phyloP scores from a whole-genome alignment of 1,284 basidiomycete genomes.

The Ustilago lituana region DNA sequence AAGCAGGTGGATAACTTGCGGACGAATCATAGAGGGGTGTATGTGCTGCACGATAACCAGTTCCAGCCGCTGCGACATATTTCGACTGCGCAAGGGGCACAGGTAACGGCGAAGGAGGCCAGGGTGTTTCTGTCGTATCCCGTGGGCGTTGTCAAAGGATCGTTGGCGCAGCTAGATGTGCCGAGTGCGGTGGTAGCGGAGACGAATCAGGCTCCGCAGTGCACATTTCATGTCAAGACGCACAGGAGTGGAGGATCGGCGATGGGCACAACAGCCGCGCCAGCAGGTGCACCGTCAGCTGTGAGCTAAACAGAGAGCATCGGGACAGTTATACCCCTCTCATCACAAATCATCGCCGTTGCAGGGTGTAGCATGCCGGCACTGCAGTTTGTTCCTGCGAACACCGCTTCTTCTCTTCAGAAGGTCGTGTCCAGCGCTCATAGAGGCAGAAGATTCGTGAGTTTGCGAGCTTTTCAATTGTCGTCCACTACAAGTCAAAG shows the following conservation, averaged over 20 bases:
- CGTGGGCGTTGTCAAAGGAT: constrained; percentile 54
- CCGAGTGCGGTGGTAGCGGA: constrained; percentile 54
- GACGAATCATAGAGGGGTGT: constrained; percentile 92
- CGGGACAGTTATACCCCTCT: neutral
- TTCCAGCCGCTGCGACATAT: constrained; percentile 84
- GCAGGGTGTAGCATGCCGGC: too few species aligned
- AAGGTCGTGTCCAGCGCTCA: too few species aligned
- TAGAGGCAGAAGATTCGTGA: too few species aligned
- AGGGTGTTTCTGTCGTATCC: constrained; percentile 53
- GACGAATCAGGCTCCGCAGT: constrained; percentile 48
- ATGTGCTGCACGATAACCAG: constrained; percentile 88
- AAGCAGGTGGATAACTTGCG: constrained; percentile 95
- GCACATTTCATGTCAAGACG: constrained; percentile 60
- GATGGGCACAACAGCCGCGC: neutral
- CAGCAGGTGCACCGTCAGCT: constrained; percentile 4
- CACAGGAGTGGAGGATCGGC: constrained; percentile 14
- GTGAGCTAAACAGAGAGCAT: neutral
- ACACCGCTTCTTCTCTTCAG: too few species aligned
- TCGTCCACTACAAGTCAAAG: constrained; percentile 41
- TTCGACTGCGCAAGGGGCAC: constrained; percentile 79
- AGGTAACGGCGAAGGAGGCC: constrained; percentile 73
- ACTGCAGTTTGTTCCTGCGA: too few species aligned
- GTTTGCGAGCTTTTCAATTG: constrained; percentile 1
- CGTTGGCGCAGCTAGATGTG: constrained; percentile 54
- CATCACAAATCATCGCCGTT: too few species aligned